Evolutionary conservation across 768 basidiomycete species (phyloP).

Genomic region (Tulasnella sp.): DNA sequence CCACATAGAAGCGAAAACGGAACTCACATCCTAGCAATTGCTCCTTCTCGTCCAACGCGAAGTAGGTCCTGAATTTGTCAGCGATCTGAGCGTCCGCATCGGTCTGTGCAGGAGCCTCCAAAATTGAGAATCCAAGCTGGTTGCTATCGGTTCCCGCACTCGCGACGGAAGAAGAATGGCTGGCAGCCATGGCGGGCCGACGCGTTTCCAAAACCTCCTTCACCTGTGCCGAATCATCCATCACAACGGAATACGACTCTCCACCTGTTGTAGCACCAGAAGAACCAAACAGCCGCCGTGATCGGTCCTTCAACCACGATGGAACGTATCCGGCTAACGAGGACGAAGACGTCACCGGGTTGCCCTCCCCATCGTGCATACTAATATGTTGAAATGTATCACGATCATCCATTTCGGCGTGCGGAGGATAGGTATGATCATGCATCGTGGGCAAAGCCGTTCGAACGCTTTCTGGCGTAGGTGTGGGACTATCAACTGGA

Average conservation of each 20-base stretch:
- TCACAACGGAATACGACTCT: neutral
- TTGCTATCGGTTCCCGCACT: neutral
- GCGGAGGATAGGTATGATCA: neutral
- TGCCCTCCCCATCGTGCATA: neutral
- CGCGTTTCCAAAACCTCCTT: neutral
- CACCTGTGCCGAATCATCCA: neutral
- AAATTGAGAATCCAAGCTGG: conserved; percentile 57
- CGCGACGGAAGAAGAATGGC: neutral
- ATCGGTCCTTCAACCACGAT: neutral
- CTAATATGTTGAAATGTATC: neutral
- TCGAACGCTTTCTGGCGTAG: neutral
- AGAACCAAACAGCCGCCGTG: neutral
- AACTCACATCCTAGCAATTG: conserved; percentile 73
- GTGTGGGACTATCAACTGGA: neutral
- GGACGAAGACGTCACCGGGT: neutral
- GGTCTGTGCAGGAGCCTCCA: conserved; percentile 49
- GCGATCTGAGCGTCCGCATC: conserved; percentile 42
- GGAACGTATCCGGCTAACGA: neutral
- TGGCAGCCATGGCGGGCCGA: neutral
- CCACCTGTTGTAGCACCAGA: neutral
- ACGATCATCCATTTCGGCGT: neutral
- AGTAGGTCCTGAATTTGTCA: conserved; percentile 67
- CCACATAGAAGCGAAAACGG: conserved; percentile 17
- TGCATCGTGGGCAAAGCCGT: neutral
- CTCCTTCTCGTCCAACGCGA: conserved; percentile 86